Conservation (phyloP, 202 grass and related monocot species). For the Tripidium arundinaceum region DNA sequence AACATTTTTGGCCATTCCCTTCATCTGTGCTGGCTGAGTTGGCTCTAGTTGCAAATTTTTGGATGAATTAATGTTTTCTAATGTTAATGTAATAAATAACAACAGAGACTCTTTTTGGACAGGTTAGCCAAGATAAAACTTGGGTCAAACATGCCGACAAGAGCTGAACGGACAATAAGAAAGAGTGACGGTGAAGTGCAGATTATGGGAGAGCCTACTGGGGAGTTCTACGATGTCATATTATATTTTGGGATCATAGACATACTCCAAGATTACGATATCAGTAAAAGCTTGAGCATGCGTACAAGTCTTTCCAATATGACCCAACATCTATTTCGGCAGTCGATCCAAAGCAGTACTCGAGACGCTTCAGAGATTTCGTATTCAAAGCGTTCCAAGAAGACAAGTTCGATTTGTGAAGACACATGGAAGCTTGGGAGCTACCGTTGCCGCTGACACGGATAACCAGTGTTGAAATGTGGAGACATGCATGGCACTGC, state of each 20-base stretch:
- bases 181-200: conserved; percentile 46
- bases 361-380: conserved; percentile 84
- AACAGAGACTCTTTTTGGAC: conserved; percentile 13
- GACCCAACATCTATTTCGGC: conserved; percentile 91
- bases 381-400: conserved; percentile 87
- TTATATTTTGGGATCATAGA: conserved; percentile 96
- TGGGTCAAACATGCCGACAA: conserved; percentile 80
- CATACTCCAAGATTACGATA: conserved; percentile 95
- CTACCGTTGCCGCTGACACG: neutral
- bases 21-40: conserved; percentile 8
- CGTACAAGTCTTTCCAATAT: conserved; percentile 90
- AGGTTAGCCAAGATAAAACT: conserved; percentile 70
- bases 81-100: neutral
- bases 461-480: conserved; percentile 5
- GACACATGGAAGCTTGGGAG: conserved; percentile 15
- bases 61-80: neutral
- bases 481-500: neutral
- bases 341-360: conserved; percentile 83
- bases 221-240: conserved; percentile 85
- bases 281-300: conserved; percentile 87
- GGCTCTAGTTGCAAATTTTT: neutral
- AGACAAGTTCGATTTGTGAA: conserved; percentile 49
- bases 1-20: neutral
- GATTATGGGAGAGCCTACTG: conserved; percentile 68
- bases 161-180: conserved; percentile 64